phyloP scores from a whole-genome alignment of 129 eudicot genomes.

The Oenanthe sinensis region DNA sequence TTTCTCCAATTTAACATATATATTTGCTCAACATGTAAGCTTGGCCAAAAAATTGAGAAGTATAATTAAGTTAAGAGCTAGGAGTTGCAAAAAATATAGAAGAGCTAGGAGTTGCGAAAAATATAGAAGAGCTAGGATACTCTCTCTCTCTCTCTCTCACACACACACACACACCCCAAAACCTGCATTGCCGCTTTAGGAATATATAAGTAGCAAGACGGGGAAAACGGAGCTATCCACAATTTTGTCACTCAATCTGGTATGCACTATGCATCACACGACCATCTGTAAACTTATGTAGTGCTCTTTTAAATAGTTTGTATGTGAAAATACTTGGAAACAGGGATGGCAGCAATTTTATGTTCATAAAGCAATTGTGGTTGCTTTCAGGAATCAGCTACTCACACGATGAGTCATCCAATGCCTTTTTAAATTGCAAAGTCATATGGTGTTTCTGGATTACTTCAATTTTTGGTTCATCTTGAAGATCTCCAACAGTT shows the following conservation, averaged over 20 bases:
- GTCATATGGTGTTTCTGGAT: background rate
- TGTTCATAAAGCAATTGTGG: background rate
- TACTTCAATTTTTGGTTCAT: background rate
- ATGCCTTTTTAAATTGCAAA: background rate
- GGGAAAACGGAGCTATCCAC: slow-evolving; percentile 37
- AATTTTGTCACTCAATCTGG: slow-evolving; percentile 75
- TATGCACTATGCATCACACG: slow-evolving; percentile 18
- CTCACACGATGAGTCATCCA: background rate
- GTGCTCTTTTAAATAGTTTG: background rate
- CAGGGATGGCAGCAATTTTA: slow-evolving; percentile 59
- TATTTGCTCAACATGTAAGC: background rate
- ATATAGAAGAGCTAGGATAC: background rate
- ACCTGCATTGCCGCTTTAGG: background rate
- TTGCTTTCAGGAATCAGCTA: background rate
- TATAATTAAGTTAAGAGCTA: background rate
- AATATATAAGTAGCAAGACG: background rate
- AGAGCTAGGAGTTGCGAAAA: background rate
- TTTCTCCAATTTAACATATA: background rate
- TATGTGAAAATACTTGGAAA: background rate
- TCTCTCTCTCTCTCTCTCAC: background rate
- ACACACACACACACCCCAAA: background rate
- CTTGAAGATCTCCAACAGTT: background rate
- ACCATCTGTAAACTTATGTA: background rate
- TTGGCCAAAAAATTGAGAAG: background rate
- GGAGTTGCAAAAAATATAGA: no score